These are phyloP conservation scores for Conidiobolus incongruus DNA, from an alignment of 371 early-diverging fungal species.

Conservation along the genomic window DNA sequence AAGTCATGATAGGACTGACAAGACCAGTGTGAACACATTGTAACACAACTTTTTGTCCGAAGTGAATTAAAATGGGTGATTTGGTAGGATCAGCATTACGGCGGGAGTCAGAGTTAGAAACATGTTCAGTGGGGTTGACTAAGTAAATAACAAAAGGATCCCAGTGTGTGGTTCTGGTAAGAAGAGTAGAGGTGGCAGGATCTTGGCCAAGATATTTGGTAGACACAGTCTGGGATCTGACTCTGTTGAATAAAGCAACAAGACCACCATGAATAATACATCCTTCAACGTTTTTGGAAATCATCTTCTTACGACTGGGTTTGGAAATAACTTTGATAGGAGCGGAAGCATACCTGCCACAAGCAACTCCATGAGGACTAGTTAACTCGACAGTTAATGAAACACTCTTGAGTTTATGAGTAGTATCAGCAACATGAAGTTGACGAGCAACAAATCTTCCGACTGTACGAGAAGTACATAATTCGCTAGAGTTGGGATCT, in stretches of 20 bases:
- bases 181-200: too few relatives aligned
- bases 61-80: constrained; percentile 39
- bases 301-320: constrained; percentile 64
- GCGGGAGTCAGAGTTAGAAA: constrained; percentile 35
- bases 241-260: constrained; percentile 15
- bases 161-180: constrained; percentile 57
- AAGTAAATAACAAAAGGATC: constrained; percentile 78
- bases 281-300: constrained; percentile 45
- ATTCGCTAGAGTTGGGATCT: constrained; percentile 13
- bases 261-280: constrained; percentile 37
- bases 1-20: constrained; percentile 58
- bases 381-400: too few relatives aligned
- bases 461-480: too few relatives aligned
- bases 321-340: constrained; percentile 60
- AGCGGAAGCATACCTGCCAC: too few relatives aligned
- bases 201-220: constrained; percentile 42
- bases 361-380: too few relatives aligned
- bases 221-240: constrained; percentile 55
- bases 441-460: too few relatives aligned
- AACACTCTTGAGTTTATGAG: too few relatives aligned
- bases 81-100: constrained; percentile 11
- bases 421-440: too few relatives aligned
- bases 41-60: constrained; percentile 59
- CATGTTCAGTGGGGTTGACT: constrained; percentile 58
- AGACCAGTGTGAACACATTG: constrained; percentile 62